Base-by-base conservation (phyloP, 2,329 filamentous ascomycete species). In the Ustilaginoidea virens region DNA sequence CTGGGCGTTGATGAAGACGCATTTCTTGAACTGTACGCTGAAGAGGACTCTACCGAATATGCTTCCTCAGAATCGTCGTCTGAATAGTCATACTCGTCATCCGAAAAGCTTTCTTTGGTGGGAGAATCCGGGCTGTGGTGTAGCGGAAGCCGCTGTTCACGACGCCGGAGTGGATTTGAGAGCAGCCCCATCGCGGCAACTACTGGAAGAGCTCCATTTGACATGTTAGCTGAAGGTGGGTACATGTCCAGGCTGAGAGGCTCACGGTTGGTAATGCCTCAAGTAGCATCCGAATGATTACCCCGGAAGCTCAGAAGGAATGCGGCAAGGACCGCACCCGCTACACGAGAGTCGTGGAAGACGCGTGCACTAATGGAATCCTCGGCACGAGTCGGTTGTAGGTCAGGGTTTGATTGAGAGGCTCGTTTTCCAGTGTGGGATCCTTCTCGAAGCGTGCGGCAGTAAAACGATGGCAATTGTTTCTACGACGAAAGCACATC, bases 21-120 rank as follows among this genome's bases (percentile, higher is more conserved):
- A 23, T 61, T 58, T 32, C 72, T 65, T 5, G 76, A 80, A 36
- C 63, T 63, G 33, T 33, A 61, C 51, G 41, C 60, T 55, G 30
- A 60, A 46, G 27, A 66, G 56, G 21, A 60, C 51, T 26, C 30
- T 10, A 30, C 27, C 18, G 15, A 25, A 14, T 28, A 58, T 45
- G 37, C 59, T 47, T 30, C 53, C n/a, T 55, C 45, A 4, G 55
- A 56, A 27, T 61, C 55, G 18, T 61, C 55, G 28, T 60, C 56
- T 30, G 61, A 61, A 7, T 58, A 58, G 21, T 60, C 57, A 31
- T 61, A 55, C 13, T 63, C 57, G 33, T 66, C 58, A 36, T 66
- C 60, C 3, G 66, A 68, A 31, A 54, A 57, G 33, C 58, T 60
- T 33, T 70, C 66, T 39, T 69, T 68, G 13, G 44, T 53, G 2